phyloP scores from a whole-genome alignment of 371 early-diverging fungal genomes.

The Rozella allomycis region DNA sequence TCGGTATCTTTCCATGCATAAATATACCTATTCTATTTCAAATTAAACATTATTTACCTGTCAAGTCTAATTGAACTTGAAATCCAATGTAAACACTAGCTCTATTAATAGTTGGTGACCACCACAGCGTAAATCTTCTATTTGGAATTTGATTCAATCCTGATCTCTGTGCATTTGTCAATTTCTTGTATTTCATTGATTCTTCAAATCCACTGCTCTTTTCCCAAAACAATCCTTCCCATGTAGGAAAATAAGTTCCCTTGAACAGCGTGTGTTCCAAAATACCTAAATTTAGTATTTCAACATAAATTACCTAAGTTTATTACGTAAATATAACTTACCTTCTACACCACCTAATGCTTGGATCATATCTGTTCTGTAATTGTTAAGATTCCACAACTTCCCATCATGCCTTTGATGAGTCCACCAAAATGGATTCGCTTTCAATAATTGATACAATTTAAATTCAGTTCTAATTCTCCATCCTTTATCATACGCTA shows the following conservation, averaged over 20 bases:
- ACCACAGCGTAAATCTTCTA: slow-evolving; percentile 98
- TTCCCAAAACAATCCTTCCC: slow-evolving; percentile 98
- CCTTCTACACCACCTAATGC: slow-evolving; percentile 95
- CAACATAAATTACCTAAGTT: too few species aligned
- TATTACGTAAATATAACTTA: too few species aligned
- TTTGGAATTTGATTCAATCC: slow-evolving; percentile 98
- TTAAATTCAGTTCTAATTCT: slow-evolving; percentile 90
- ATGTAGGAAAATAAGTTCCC: slow-evolving; percentile 88
- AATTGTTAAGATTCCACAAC: slow-evolving; percentile 87
- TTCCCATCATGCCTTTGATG: slow-evolving; percentile 80
- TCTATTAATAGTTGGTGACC: slow-evolving; percentile 97
- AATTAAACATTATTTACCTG: too few species aligned
- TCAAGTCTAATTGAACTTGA: slow-evolving; percentile 95
- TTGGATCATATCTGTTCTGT: slow-evolving; percentile 94
- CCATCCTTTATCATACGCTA: slow-evolving; percentile 98
- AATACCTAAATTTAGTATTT: too few species aligned
- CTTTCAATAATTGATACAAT: slow-evolving; percentile 83
- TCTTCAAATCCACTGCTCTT: slow-evolving; percentile 28
- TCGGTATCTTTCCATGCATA: slow-evolving; percentile 99
- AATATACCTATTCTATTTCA: too few species aligned
- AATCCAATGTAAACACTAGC: slow-evolving; percentile 97
- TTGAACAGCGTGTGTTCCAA: slow-evolving; percentile 94
- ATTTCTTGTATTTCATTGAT: slow-evolving; percentile 50
- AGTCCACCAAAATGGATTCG: slow-evolving; percentile 93
- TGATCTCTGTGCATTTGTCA: slow-evolving; percentile 94